Conservation (phyloP, 2,329 filamentous ascomycete species). For the Phaeomoniella chlamydospora region DNA sequence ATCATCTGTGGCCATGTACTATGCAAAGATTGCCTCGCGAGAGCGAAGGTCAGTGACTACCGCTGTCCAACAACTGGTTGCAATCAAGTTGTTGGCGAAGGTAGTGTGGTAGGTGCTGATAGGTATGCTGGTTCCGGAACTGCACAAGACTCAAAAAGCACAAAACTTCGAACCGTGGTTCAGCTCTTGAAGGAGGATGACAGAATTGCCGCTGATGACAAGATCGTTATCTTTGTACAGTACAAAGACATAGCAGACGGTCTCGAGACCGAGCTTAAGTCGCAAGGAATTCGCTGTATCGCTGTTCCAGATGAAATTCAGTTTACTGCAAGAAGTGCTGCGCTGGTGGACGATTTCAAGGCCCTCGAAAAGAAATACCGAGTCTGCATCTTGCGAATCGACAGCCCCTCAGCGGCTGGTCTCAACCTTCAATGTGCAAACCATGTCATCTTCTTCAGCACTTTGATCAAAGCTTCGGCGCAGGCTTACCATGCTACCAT, state of each 20-base stretch:
- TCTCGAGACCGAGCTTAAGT: conserved; percentile 20
- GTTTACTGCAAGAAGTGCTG: background rate
- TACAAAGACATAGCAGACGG: conserved; percentile 10
- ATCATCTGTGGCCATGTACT: conserved; percentile 37
- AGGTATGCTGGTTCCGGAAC: background rate
- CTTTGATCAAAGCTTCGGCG: conserved; percentile 33
- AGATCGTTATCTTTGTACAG: conserved; percentile 2
- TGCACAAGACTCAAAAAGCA: background rate
- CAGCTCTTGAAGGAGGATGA: conserved; percentile 3
- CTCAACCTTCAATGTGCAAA: conserved; percentile 49
- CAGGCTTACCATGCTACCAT: conserved; percentile 43
- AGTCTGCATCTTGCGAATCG: conserved; percentile 43
- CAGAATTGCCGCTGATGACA: background rate
- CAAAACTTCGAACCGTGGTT: background rate
- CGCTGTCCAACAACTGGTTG: background rate
- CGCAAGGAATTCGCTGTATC: conserved; percentile 23
- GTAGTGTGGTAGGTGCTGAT: background rate
- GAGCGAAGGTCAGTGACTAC: no score
- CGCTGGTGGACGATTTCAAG: background rate
- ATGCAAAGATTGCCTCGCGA: conserved; percentile 26
- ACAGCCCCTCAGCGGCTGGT: conserved; percentile 43
- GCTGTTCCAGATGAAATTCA: conserved; percentile 16
- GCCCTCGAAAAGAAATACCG: conserved; percentile 13
- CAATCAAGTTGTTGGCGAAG: background rate
- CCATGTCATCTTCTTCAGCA: conserved; percentile 49